Conservation (phyloP, 1,284 basidiomycete genomes). For the Leccinum colubrinum region DNA sequence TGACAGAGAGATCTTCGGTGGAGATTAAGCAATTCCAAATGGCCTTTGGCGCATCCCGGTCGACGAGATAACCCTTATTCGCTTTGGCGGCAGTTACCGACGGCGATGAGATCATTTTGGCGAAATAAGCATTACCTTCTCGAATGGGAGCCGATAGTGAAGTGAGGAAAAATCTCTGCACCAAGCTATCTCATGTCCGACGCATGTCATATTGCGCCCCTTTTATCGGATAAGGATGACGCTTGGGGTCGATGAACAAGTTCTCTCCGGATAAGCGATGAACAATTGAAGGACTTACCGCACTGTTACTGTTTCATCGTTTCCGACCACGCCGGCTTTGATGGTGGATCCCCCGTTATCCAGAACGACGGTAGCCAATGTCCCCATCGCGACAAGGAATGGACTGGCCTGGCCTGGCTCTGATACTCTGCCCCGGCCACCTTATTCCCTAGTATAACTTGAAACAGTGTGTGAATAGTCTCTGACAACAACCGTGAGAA, state of each 20-base stretch:
- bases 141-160: conserved; percentile 80
- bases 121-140: conserved; percentile 57
- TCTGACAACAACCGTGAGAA: conserved; percentile 17
- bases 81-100: conserved; percentile 11
- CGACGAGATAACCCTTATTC: conserved; percentile 79
- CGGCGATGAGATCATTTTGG: conserved; percentile 2
- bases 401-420: neutral
- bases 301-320: conserved; percentile 24
- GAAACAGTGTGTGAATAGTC: neutral
- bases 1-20: conserved; percentile 63
- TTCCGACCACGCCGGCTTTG: conserved; percentile 61
- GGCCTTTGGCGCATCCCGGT: conserved; percentile 91
- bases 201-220: conserved; percentile 74
- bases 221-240: conserved; percentile 76
- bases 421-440: neutral
- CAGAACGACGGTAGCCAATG: conserved; percentile 57
- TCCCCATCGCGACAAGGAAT: conserved; percentile 34
- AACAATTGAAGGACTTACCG: conserved; percentile 14
- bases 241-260: conserved; percentile 38
- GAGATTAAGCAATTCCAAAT: conserved; percentile 89
- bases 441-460: neutral
- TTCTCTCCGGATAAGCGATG: neutral
- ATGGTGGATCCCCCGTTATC: conserved; percentile 86
- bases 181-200: conserved; percentile 76
- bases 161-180: conserved; percentile 80